A percentile compares a stretch with the other conserved stretches of the same genome.
phyloP scores from a whole-genome alignment of 2,329 filamentous ascomycete species.

The Cryphonectria nitschkei region DNA sequence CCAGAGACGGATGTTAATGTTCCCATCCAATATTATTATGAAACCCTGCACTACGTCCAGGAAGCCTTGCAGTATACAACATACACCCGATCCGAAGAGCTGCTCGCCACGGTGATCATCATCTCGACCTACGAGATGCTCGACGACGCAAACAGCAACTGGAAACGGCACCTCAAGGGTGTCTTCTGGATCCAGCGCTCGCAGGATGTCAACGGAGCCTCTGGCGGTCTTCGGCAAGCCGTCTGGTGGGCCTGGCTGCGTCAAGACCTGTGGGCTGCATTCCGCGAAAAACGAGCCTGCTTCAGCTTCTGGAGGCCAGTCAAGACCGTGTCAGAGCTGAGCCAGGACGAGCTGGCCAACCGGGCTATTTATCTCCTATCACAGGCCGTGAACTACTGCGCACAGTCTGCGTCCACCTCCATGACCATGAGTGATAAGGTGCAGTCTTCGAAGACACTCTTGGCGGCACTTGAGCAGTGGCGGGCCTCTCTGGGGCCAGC shows the following conservation, averaged over 20 bases:
- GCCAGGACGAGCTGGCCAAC: constrained; percentile 52
- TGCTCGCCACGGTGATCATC: constrained; percentile 61
- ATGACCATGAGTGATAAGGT: constrained; percentile 24
- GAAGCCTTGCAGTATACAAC: constrained; percentile 60
- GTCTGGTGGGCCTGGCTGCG: constrained; percentile 70
- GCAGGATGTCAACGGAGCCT: constrained; percentile 63
- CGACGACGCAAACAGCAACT: constrained; percentile 56
- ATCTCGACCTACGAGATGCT: constrained; percentile 70
- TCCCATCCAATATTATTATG: constrained; percentile 61
- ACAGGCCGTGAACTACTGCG: constrained; percentile 54
- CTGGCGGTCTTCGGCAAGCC: constrained; percentile 57
- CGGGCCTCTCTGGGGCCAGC: constrained; percentile 40
- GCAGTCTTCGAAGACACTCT: constrained; percentile 30
- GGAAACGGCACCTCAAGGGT: constrained; percentile 66
- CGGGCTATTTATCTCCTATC: constrained; percentile 55
- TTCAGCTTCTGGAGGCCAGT: constrained; percentile 61
- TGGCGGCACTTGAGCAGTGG: constrained; percentile 37
- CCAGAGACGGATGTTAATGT: constrained; percentile 33
- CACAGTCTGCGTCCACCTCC: constrained; percentile 17
- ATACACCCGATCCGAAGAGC: constrained; percentile 60
- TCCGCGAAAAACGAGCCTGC: constrained; percentile 58
- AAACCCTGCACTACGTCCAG: constrained; percentile 64
- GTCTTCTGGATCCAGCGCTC: constrained; percentile 70
- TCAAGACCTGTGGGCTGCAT: constrained; percentile 69
- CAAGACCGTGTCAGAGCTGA: constrained; percentile 48